Percentiles rank a stretch among this genome's conserved stretches.
Evolutionary conservation across 2,329 filamentous ascomycete genomes (phyloP).

Genomic region (Arthrobotrys megalospora): DNA sequence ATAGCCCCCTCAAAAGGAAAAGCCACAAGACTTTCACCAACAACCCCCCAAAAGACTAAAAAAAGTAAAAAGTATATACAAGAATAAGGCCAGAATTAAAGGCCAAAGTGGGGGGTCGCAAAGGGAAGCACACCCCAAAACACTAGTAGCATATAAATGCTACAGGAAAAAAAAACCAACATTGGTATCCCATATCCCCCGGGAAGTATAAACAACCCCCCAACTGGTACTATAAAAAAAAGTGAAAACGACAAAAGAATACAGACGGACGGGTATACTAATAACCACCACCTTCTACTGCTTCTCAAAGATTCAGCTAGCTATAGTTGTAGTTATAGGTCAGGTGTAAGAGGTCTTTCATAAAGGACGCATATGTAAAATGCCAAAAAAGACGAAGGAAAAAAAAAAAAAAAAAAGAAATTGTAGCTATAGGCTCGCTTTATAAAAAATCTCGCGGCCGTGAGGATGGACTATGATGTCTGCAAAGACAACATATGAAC

Average conservation of each 20-base stretch:
- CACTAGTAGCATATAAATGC: no score
- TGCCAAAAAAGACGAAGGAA: not conserved
- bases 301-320: not conserved
- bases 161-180: not conserved
- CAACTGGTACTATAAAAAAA: not conserved
- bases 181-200: not conserved
- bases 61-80: not conserved
- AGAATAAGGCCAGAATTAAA: not conserved
- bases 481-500: not conserved
- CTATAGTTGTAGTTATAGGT: not conserved
- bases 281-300: conserved; percentile 1
- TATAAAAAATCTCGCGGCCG: conserved; percentile 35
- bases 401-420: conserved; percentile 12
- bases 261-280: conserved; percentile 9
- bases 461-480: not conserved
- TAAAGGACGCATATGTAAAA: not conserved
- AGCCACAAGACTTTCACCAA: no score
- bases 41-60: not conserved
- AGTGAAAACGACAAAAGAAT: not conserved
- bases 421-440: conserved; percentile 28
- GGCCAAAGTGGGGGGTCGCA: no score
- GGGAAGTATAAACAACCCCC: no score
- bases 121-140: no score
- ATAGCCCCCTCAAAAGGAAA: no score
- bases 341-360: not conserved